Conservation (phyloP, 2,329 filamentous ascomycete genomes). For the Sclerotinia subarctica region DNA sequence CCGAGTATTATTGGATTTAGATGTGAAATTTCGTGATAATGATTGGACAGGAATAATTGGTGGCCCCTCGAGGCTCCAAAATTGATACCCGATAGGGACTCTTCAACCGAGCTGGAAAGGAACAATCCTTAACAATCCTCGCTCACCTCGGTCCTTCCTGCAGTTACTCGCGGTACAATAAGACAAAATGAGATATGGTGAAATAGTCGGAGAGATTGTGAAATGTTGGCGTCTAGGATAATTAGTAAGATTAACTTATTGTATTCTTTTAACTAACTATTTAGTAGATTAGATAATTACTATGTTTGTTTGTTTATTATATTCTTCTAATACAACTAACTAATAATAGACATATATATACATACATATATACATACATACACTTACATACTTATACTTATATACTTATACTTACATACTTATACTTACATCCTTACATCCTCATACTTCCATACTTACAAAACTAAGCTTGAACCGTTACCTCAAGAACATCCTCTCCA, state of each 20-base stretch:
- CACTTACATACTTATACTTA: too few species aligned
- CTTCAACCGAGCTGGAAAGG: background rate
- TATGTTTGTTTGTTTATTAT: background rate
- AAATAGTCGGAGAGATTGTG: background rate
- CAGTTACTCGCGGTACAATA: background rate
- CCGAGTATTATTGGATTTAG: slow-evolving; percentile 3
- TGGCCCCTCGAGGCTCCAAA: background rate
- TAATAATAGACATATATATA: background rate
- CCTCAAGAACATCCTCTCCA: too few species aligned
- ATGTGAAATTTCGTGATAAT: background rate
- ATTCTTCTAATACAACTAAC: background rate
- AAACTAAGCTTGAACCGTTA: background rate
- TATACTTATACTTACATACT: too few species aligned
- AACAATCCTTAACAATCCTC: background rate
- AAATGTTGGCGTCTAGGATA: background rate
- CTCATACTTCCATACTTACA: too few species aligned
- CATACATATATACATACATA: too few species aligned
- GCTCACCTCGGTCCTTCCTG: slow-evolving; percentile 6
- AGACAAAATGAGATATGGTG: background rate
- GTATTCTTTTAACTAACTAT: too few species aligned
- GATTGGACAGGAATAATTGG: background rate
- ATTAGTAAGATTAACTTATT: background rate
- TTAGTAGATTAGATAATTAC: background rate
- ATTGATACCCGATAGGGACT: slow-evolving; percentile 2
- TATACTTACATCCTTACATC: too few species aligned